Base-by-base conservation (phyloP, 2,329 filamentous ascomycete species). In the Penicillium sumatraense region DNA sequence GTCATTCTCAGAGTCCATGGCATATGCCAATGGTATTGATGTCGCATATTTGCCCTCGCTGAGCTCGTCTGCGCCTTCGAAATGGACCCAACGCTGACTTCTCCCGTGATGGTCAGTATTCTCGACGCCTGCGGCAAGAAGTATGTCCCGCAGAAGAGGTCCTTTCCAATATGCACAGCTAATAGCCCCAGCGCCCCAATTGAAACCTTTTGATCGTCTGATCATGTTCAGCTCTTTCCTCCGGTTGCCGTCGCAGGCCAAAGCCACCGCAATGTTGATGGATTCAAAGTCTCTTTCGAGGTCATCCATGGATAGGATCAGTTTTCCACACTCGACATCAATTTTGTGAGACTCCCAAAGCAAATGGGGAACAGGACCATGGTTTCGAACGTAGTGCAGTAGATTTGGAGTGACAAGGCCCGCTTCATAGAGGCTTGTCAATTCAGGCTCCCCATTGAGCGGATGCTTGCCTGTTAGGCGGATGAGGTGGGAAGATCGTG, bases 181-280 rank as follows among this genome's bases (percentile, higher is more conserved):
- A 35, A 90, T 90, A 1, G 87, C 88, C 14, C 87, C 87, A 65
- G 88, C 86, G 0, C 79, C 84, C 86, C 86, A 87, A 57, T 89
- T 86, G 60, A 89, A 86, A 5, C 88, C 88, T 40, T 90, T 83
- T 13, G 88, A 87, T 0, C 85, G 80, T 58, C 89, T 89, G 51
- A 84, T 71, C 26, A 74, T 67, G 36, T 89, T 89, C 67, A 90
- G 88, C 68, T 90, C 87, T 51, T 81, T 82, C 10, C 81, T 69
- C 4, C 81, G 65, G 57, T 80, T 83, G 0, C 80, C 80, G 38
- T 80, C 78, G 59, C 81, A 83, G 18, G 76, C 80, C 2, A 83
- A 63, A 0, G 74, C 63, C 5, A 82, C 73, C 7, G 80, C 75
- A 40, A 82, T 80, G 51, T 81, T 83, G 61, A 82, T 73, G 2